Percentiles rank a stretch among this genome's conserved stretches.
Evolutionary conservation across 1,284 basidiomycete species (phyloP).

Genomic region (Cystobasidium sp.): DNA sequence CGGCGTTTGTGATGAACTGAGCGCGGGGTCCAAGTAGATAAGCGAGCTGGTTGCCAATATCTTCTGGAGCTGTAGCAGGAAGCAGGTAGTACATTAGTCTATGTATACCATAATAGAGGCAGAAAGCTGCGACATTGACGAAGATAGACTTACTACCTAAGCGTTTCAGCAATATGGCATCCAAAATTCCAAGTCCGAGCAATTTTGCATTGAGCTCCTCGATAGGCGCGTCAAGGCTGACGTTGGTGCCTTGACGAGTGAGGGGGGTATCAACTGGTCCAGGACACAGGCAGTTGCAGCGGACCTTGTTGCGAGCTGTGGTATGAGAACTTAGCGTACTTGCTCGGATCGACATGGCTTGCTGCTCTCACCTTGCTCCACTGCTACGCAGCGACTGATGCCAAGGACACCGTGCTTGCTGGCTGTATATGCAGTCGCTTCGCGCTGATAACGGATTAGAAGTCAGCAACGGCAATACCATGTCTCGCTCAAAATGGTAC

Average conservation of each 20-base stretch:
- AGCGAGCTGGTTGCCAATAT: constrained; percentile 40
- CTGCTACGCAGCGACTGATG: constrained; percentile 32
- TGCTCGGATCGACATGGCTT: no score
- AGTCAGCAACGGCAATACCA: not conserved
- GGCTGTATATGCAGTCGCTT: constrained; percentile 40
- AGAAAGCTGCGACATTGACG: no score
- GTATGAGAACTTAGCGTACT: not conserved
- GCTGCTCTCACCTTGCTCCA: constrained; percentile 40
- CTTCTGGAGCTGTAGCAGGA: constrained; percentile 30
- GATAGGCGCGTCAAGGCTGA: constrained; percentile 12
- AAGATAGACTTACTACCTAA: constrained; percentile 28
- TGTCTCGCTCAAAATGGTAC: not conserved
- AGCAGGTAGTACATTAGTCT: not conserved
- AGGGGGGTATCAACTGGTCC: constrained; percentile 43
- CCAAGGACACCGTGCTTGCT: constrained; percentile 44
- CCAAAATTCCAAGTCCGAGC: constrained; percentile 24
- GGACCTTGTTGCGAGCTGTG: constrained; percentile 30
- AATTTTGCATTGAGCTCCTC: constrained; percentile 43
- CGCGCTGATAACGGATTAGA: constrained; percentile 9
- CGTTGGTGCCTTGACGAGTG: constrained; percentile 35
- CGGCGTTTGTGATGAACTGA: constrained; percentile 35
- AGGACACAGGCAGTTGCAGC: constrained; percentile 39
- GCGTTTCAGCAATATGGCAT: constrained; percentile 37
- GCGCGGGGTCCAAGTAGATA: constrained; percentile 39
- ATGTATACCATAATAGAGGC: not conserved